Base-by-base conservation (phyloP, 2,329 filamentous ascomycete species). In the Sporothrix humicola region DNA sequence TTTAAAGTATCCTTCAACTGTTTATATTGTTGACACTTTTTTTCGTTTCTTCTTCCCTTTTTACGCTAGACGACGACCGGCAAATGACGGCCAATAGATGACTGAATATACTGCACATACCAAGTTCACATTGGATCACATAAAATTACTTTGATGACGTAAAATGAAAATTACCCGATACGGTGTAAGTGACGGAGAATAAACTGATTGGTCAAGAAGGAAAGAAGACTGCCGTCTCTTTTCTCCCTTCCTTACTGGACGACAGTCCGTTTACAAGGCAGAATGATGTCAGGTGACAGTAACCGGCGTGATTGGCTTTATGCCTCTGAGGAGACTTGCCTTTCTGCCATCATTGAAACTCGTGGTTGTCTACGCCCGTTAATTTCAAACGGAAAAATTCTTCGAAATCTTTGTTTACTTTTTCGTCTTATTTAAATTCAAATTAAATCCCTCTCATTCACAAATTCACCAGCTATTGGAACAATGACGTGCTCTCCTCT, bases 121-220 rank as follows among this genome's bases (percentile, higher is more conserved):
- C n/a, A 3, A 23, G 52, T 56, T 26, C 46, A 48, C 3, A 12
- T 13, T 17, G 12, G 23, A 10, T 59, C 7, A 7, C 31, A 37
- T 37, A 37, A 7, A 37, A 37, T 37, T 37, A 3, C 31, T 37
- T 37, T 7, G 26, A 31, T 42, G 15, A 42, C 58, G 23, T 56
- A 8, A 56, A 13, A 6, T 0, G 6, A 65, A 23, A 46, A 65
- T 46, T 65, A 46, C 59, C 59, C 37, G 12, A 65, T 44, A 23
- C 59, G n/a, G 59, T 65, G 37, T 65, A 65, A 46, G 37, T 65
- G n/a, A 23, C 37, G n/a, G n/a, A 15, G 37, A 46, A 20, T 65
- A 20, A 46, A 59, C 13, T 59, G 56, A 59, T 59, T 59, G 56
- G 56, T 37, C 26, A 13, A 59, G 23, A 15, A 56, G 6, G 15